Conservation (phyloP, 768 basidiomycete genomes). For the Lactarius akahatsu region DNA sequence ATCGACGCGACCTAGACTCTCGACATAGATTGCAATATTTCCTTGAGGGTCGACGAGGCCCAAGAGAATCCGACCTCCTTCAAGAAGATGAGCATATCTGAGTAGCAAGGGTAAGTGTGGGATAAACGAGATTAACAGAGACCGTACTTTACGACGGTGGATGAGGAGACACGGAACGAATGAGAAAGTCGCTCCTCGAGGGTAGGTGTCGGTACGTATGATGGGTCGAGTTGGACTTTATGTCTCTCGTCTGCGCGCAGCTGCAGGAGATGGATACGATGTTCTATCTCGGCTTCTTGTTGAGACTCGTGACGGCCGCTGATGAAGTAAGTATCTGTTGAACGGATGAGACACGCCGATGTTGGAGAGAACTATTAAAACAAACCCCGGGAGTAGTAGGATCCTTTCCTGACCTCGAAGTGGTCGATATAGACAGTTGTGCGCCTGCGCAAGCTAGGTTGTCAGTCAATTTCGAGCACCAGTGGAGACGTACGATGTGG, state of each 20-base stretch:
- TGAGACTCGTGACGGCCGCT: constrained; percentile 11
- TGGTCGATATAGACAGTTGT: constrained; percentile 5
- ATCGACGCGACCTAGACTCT: constrained; percentile 14
- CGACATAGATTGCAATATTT: constrained; percentile 21
- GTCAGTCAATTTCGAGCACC: neutral
- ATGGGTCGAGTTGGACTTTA: constrained; percentile 21
- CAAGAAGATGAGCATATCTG: constrained; percentile 26
- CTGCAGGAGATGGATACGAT: constrained; percentile 7
- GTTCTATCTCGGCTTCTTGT: constrained; percentile 18
- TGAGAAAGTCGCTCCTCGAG: constrained; percentile 11
- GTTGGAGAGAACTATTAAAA: neutral
- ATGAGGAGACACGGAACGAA: constrained; percentile 15
- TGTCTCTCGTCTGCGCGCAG: constrained; percentile 20
- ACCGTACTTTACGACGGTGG: constrained; percentile 10
- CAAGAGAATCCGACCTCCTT: constrained; percentile 21
- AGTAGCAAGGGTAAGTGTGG: neutral
- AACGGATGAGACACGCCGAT: neutral
- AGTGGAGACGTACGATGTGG: constrained; percentile 9
- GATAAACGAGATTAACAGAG: neutral
- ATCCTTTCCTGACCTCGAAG: constrained; percentile 8
- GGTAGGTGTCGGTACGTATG: constrained; percentile 19
- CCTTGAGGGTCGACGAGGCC: constrained; percentile 13
- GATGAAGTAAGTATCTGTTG: constrained; percentile 15
- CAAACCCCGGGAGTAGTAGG: constrained; percentile 10
- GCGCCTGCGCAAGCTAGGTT: constrained; percentile 1